These are phyloP conservation scores for Botryosphaeria dothidea DNA, from an alignment of 2,329 filamentous ascomycete species.

Conservation along the genomic window DNA sequence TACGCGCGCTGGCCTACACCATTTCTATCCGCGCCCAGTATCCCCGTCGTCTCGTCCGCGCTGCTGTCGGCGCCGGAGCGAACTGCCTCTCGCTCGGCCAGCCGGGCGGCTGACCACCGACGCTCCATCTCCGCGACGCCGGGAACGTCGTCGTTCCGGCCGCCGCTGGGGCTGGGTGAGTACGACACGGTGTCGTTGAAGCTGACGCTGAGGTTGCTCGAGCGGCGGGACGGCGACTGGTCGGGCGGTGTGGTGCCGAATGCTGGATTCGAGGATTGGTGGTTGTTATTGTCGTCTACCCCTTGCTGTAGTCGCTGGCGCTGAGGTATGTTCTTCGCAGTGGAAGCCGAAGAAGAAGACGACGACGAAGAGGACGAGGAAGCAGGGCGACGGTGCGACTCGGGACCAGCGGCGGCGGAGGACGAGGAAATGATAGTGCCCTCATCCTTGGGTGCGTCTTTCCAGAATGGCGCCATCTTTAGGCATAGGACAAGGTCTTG, in stretches of 20 bases:
- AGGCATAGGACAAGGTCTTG: not conserved
- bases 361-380: not conserved
- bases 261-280: not conserved
- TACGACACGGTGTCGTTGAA: conserved; percentile 9
- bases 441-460: conserved; percentile 4
- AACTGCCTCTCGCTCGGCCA: not conserved
- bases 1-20: conserved; percentile 3
- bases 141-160: not conserved
- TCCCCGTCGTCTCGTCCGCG: conserved; percentile 18
- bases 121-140: conserved; percentile 12
- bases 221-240: not conserved
- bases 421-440: not conserved
- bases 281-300: not conserved
- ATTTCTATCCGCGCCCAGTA: conserved; percentile 9
- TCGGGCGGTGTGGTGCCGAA: not conserved
- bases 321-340: not conserved
- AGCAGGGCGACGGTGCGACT: not conserved
- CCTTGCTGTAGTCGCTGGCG: not conserved
- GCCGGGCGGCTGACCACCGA: not conserved
- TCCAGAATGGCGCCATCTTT: conserved; percentile 12
- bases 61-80: not conserved
- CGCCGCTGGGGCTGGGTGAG: not conserved
- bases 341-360: not conserved
- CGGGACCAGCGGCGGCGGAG: not conserved
- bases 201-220: conserved; percentile 7